These are phyloP conservation scores for Datura wrightii DNA, from an alignment of 257 asterid species.

Conservation along the genomic window DNA sequence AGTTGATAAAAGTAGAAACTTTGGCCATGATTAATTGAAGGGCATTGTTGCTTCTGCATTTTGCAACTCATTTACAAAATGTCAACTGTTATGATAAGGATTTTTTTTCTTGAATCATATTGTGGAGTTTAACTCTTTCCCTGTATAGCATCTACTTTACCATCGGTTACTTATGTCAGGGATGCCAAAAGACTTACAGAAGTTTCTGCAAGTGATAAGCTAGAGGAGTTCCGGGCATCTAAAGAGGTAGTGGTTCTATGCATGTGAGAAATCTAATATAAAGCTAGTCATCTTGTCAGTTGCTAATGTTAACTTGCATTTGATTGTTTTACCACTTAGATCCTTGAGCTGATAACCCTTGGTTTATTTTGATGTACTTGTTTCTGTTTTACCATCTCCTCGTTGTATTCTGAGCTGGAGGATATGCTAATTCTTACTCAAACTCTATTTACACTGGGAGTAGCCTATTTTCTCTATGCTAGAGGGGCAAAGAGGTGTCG, in stretches of 20 bases:
- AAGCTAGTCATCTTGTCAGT: neutral
- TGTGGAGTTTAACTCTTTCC: neutral
- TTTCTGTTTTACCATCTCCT: neutral
- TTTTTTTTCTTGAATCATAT: neutral
- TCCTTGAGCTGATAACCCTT: slow-evolving; percentile 8
- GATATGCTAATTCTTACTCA: neutral
- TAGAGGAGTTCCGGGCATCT: slow-evolving; percentile 93
- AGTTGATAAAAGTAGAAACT: slow-evolving; percentile 6
- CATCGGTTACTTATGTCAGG: slow-evolving; percentile 50
- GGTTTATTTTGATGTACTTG: neutral
- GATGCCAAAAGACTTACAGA: slow-evolving; percentile 65
- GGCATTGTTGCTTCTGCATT: slow-evolving; percentile 15
- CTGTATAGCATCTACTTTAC: slow-evolving; percentile 13
- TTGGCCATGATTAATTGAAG: slow-evolving; percentile 1
- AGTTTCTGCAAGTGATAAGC: slow-evolving; percentile 90
- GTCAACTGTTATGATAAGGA: neutral
- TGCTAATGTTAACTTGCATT: slow-evolving; percentile 1
- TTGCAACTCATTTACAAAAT: slow-evolving; percentile 9
- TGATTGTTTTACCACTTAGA: neutral
- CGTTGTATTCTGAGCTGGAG: neutral
- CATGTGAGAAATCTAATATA: neutral
- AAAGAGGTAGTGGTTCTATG: slow-evolving; percentile 71
- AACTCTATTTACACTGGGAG: neutral
- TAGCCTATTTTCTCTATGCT: neutral
- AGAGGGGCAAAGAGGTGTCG: neutral